Base-by-base conservation (phyloP, 257 asterid genomes). In the Nicotiana benthamiana region DNA sequence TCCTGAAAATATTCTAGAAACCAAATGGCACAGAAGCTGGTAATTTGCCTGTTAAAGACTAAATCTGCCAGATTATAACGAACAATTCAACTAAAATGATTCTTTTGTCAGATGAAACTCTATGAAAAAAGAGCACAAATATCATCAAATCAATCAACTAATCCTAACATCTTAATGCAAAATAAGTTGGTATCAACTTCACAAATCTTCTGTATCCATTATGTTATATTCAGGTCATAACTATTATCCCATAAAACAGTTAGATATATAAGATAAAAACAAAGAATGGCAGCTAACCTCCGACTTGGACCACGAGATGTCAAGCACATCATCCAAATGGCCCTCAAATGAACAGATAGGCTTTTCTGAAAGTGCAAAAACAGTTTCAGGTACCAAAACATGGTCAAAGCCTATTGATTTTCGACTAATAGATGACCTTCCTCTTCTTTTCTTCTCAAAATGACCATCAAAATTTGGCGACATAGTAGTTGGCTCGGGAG, bases 291-390 rank as follows among this genome's bases (percentile, higher is more conserved):
- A 83, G 75, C 94, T 86, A 81, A 96, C 99, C 95, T 92, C 95
- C 84, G 97, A 94, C 87, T 96, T 96, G 87, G 99, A 96, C 99
- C 99, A 96, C 5, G 99, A 96, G 80, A 96, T 92, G 84, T 96
- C 97, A 85, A 96, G 89, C 70, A 96, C 97, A 83, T 89, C 98
- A 83, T 89, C 93, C 82, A 83, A 80, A 87, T 96, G 99, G 62
- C 99, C 99, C 82, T 85, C 87, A 79, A 96, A 91, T 80, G 98
- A 92, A 86, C 98, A 90, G 10, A 87, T 79, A 28, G 98, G 97
- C 87, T 91, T 92, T 72, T 96, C 99, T 22, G 93, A 86, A 79
- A 96, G 97, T 60, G 92, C 84, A 84, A 96, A 94, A 63, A 91
- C 87, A 1, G 94, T 87, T 83, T 92, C 98, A 10, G 99, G 98